Evolutionary conservation across 805 yeast genomes (phyloP).

Genomic region (Dipodascopsis uninucleata): DNA sequence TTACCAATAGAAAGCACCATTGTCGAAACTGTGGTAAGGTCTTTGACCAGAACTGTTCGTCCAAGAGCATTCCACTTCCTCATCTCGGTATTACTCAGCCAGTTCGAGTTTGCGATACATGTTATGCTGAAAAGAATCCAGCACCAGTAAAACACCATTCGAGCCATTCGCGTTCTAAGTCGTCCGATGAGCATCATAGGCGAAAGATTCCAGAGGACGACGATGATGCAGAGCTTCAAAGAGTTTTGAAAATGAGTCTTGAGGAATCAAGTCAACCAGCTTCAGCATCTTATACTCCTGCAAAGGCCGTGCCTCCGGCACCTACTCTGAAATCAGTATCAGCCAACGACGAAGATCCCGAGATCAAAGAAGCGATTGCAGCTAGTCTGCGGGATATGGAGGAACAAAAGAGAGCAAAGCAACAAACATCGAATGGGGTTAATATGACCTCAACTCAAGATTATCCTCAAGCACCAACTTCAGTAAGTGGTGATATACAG

Average conservation of each 20-base stretch:
- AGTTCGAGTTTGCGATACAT: constrained; percentile 91
- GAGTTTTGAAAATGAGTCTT: constrained; percentile 76
- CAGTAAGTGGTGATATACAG: background rate
- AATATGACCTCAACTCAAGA: too few relatives aligned
- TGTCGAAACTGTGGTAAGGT: constrained; percentile 98
- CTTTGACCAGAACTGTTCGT: constrained; percentile 80
- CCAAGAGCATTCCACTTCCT: constrained; percentile 65
- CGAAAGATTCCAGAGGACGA: constrained; percentile 38
- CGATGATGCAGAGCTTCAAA: constrained; percentile 69
- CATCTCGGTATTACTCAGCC: constrained; percentile 82
- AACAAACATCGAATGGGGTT: constrained; percentile 28
- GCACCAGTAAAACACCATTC: constrained; percentile 36
- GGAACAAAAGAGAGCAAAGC: constrained; percentile 32
- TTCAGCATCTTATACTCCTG: constrained; percentile 6
- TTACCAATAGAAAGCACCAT: constrained; percentile 89
- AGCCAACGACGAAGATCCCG: constrained; percentile 72
- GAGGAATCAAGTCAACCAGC: constrained; percentile 44
- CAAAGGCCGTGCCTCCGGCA: constrained; percentile 2
- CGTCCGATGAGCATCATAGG: constrained; percentile 28
- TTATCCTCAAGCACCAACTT: constrained; percentile 26
- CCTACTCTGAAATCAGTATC: too few relatives aligned
- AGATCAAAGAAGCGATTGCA: constrained; percentile 88
- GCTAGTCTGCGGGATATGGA: constrained; percentile 80
- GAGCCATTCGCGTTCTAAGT: constrained; percentile 15
- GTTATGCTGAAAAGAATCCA: constrained; percentile 55